Evolutionary conservation across 23 red algal genomes (phyloP), one percentile per base, ranked within the genome.

Genomic region (Gracilaria vermiculophylla): DNA sequence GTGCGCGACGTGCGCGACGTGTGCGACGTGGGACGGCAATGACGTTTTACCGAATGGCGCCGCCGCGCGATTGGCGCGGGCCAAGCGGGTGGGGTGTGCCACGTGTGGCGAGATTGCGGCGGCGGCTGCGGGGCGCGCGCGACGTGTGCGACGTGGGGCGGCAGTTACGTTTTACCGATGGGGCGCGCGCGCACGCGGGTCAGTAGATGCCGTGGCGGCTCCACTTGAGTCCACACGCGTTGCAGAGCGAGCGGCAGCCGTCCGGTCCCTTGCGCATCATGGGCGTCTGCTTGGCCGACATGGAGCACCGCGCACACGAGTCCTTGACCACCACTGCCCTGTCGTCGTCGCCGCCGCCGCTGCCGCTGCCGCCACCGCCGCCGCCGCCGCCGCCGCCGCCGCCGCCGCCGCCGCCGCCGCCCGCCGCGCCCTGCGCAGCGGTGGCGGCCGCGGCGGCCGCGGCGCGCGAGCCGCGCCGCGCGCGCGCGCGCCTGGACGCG

Each of bases 241-340:
- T 94, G 35, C 91, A 94, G 17, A 94, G 66, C 23, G 66, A 80
- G 34, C 83, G 78, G 31, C 83, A 78, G 31, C 91, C 91, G 41
- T 78, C 77, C 2, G 91, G 91, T 11, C 91, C 91, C 50, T 85
- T 87, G 28, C 91, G 39, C 91, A 94, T 94, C 91, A 94, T 83
- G 33, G 91, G 91, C 75, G 91, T 94, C 9, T 64, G 47, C 17
- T 87, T 82, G 52, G 57, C 20, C 29, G 77, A 62, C 72, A 65
- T 94, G n/a, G 64, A 76, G 41, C 91, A 94, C 9, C 81, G 69
- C 35, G 75, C 53, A 54, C 91, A 94, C 52, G 62, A 45, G 11
- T 89, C 85, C 69, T 62, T 77, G 50, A 62, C 85, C 42, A 71
- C 36, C 43, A 34, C 10, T 25, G 45, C 45, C 17, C 20, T 20